A percentile compares a stretch with the other conserved stretches of the same genome.
Conservation (phyloP, 306 rosid species). For the Castanea sativa region DNA sequence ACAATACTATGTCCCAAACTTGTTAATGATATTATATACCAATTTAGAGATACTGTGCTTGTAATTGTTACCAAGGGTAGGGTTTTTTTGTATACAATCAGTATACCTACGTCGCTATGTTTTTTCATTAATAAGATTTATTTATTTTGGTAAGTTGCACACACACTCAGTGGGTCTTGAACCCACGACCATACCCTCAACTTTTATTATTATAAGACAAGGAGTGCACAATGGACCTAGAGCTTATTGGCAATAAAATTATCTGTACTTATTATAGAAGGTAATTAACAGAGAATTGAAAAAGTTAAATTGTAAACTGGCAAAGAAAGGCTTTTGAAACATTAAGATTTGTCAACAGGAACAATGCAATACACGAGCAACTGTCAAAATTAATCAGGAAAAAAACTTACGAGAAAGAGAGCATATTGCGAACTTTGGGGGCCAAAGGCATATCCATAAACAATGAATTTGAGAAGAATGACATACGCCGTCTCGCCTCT, state of each 20-base stretch:
- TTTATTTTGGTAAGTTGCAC: too few species aligned
- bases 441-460: conserved; percentile 96
- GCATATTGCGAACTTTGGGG: conserved; percentile 99
- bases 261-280: neutral
- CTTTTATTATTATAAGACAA: too few species aligned
- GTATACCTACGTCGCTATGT: too few species aligned
- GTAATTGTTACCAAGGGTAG: too few species aligned
- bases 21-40: neutral
- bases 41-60: neutral
- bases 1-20: neutral
- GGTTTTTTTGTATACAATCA: too few species aligned
- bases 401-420: conserved; percentile 91
- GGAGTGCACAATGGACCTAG: neutral
- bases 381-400: neutral
- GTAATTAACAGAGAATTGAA: neutral
- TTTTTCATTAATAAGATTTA: too few species aligned
- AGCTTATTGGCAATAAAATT: neutral
- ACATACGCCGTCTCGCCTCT: conserved; percentile 93
- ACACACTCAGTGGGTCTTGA: too few species aligned
- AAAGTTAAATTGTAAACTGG: neutral
- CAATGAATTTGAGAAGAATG: conserved; percentile 92
- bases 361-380: neutral
- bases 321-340: conserved; percentile 10
- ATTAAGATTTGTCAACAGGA: conserved; percentile 10
- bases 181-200: too few species aligned